These are phyloP conservation scores for Coemansia sp. DNA, from an alignment of 192 early-diverging fungal species.

Conservation along the genomic window DNA sequence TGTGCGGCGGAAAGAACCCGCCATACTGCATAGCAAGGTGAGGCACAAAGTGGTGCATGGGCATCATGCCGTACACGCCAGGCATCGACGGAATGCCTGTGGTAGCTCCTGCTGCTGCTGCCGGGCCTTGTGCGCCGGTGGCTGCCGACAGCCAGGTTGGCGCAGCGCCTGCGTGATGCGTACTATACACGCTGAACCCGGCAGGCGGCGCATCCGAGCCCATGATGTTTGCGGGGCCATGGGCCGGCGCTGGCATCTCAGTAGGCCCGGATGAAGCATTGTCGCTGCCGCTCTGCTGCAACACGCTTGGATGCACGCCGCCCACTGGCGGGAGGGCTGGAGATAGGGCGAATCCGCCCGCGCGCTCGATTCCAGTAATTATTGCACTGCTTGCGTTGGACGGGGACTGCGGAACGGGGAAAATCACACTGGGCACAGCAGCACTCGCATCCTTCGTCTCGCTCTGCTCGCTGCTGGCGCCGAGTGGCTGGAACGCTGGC, in stretches of 20 bases:
- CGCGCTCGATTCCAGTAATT: conserved; percentile 7
- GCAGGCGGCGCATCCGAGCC: conserved; percentile 12
- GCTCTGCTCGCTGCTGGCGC: background rate
- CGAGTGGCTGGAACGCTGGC: background rate
- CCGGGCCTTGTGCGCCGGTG: background rate
- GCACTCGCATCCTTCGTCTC: background rate
- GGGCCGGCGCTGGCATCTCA: conserved; percentile 29
- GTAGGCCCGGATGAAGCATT: background rate
- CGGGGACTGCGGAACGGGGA: background rate
- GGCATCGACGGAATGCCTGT: conserved; percentile 12
- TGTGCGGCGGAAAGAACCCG: conserved; percentile 47
- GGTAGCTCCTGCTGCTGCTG: conserved; percentile 6
- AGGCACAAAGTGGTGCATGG: conserved; percentile 44
- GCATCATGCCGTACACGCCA: conserved; percentile 40
- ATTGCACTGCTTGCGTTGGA: background rate
- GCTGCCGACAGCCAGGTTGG: conserved; percentile 20
- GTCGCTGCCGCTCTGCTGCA: background rate
- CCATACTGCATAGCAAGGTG: conserved; percentile 45
- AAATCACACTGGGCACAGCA: background rate
- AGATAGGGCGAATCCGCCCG: conserved; percentile 37
- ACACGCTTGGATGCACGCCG: background rate
- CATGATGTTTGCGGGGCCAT: conserved; percentile 1
- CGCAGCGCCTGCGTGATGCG: conserved; percentile 4
- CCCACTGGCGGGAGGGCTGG: background rate
- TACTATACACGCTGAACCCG: conserved; percentile 22